Base-by-base conservation (phyloP, 345 rosid species). In the Arabidopsis arenosa region DNA sequence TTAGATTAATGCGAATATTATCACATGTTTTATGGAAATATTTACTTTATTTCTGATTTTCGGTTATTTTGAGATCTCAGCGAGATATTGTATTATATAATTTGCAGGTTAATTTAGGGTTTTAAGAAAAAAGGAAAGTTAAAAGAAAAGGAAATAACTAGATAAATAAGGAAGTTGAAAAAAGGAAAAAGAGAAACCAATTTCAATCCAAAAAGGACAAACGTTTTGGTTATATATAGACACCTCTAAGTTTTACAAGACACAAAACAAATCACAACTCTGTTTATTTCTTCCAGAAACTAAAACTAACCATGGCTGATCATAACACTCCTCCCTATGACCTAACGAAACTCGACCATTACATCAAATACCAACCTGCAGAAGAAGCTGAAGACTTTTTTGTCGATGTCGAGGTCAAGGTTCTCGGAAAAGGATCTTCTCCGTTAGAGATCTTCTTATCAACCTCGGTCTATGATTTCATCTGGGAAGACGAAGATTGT, bases 401-500 rank as follows among this genome's bases (percentile, higher is more conserved):
- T 41, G 3, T 75, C 7, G 56, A 68, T 53, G 55, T 13, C 5
- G 45, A 41, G 11, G 54, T 37, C 63, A 68, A 52, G 48, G 15
- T 75, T 32, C 54, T 60, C 53, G 35, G 59, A 52, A 6, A 61
- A 40, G 48, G 47, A 5, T 21, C 54, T 59, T 13, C 8, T 39
- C 39, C 72, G 10, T 49, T 67, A n/a, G 74, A 75, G 15, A 26
- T 18, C 40, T 56, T 8, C 32, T 74, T 66, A n/a, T 60, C 61
- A 9, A 17, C 55, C 10, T 39, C 55, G 1, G 26, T 68, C 63
- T 7, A 68, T 2, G 43, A 68, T 1, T 75, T 75, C 68, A 51
- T 68, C 1, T 68, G 52, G 45, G 56, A 68, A 39, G 63, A 75
- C 39, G 55, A 60, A n/a, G 68, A 75, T 51, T 68, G 68, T 49